phyloP scores from a whole-genome alignment of 2,329 filamentous ascomycete genomes.

The Gnomoniopsis smithogilvyi region DNA sequence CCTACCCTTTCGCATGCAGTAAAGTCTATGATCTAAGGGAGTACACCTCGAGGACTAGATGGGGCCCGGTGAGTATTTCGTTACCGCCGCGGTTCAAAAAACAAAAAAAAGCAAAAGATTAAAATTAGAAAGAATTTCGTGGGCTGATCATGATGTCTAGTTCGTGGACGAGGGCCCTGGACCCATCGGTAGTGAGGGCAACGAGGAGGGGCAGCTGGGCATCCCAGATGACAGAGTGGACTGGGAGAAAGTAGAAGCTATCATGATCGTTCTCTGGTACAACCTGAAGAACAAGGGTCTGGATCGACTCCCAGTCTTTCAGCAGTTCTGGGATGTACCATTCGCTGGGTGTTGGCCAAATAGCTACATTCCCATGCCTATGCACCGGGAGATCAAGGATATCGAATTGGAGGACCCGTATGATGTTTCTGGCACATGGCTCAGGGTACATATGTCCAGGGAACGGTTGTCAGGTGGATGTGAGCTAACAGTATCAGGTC shows the following conservation, averaged over 20 bases:
- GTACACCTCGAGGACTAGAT: constrained; percentile 58
- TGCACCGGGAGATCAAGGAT: constrained; percentile 32
- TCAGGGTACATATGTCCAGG: constrained; percentile 51
- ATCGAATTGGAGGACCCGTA: constrained; percentile 65
- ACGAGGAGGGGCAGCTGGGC: neutral
- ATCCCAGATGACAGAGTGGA: constrained; percentile 50
- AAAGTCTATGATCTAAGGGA: constrained; percentile 72
- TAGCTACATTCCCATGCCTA: constrained; percentile 41
- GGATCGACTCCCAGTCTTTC: constrained; percentile 42
- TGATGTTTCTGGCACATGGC: constrained; percentile 67
- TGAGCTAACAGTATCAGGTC: constrained; percentile 25
- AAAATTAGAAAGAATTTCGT: neutral
- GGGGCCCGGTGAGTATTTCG: constrained; percentile 54
- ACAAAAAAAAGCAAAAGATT: no score
- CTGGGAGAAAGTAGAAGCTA: constrained; percentile 77
- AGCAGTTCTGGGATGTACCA: constrained; percentile 50
- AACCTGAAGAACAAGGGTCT: constrained; percentile 54
- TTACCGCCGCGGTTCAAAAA: no score
- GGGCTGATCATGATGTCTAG: neutral
- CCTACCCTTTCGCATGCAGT: constrained; percentile 61
- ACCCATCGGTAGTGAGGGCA: neutral
- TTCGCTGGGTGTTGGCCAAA: constrained; percentile 54
- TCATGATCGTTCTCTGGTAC: constrained; percentile 65
- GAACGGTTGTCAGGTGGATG: neutral
- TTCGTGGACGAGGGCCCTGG: constrained; percentile 60